phyloP scores from a whole-genome alignment of 805 yeast species.

The Metschnikowia dekortorum region DNA sequence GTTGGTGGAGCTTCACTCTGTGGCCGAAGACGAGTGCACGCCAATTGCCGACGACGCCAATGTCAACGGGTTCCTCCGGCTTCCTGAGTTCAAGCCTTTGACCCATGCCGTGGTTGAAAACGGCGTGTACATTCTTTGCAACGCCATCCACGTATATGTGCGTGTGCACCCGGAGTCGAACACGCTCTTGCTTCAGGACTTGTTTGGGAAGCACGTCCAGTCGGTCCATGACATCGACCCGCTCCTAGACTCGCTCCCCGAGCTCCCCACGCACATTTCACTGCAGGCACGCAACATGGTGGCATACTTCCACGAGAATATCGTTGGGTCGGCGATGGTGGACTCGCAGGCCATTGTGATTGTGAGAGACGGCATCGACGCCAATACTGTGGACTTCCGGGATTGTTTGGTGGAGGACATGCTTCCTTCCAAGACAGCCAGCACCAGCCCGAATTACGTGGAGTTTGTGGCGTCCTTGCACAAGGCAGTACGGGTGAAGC shows the following conservation, averaged over 20 bases:
- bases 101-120: slow-evolving; percentile 46
- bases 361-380: slow-evolving; percentile 62
- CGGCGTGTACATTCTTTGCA: slow-evolving; percentile 75
- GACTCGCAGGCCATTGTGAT: slow-evolving; percentile 49
- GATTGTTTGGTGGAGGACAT: slow-evolving; percentile 70
- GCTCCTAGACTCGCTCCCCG: slow-evolving; percentile 58
- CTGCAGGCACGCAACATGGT: slow-evolving; percentile 62
- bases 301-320: slow-evolving; percentile 40
- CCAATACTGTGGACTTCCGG: slow-evolving; percentile 47
- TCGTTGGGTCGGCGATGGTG: slow-evolving; percentile 25
- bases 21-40: slow-evolving; percentile 51
- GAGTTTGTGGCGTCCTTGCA: slow-evolving; percentile 72
- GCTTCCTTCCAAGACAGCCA: slow-evolving; percentile 14
- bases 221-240: slow-evolving; percentile 46
- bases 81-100: slow-evolving; percentile 49
- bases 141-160: slow-evolving; percentile 55
- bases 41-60: slow-evolving; percentile 32
- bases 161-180: slow-evolving; percentile 71
- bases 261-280: slow-evolving; percentile 63
- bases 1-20: slow-evolving; percentile 64
- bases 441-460: slow-evolving; percentile 47
- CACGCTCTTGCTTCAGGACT: slow-evolving; percentile 62
- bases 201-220: slow-evolving; percentile 58
- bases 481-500: slow-evolving; percentile 49
- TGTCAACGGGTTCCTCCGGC: slow-evolving; percentile 38